Conservation (phyloP, 2,329 filamentous ascomycete genomes). For the Penicillium griseofulvum region DNA sequence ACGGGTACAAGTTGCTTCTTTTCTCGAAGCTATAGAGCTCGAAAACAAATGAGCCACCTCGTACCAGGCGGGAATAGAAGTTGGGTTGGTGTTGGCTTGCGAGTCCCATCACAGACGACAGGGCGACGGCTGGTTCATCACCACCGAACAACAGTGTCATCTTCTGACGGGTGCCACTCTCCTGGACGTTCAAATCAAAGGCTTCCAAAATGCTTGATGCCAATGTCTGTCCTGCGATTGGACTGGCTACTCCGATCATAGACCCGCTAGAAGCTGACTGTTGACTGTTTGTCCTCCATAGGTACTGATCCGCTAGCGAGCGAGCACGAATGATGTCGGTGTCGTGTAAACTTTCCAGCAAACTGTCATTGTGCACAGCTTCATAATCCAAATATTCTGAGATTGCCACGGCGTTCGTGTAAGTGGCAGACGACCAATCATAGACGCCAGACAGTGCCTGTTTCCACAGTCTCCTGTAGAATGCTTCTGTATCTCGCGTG, state of each 20-base stretch:
- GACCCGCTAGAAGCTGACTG: constrained; percentile 30
- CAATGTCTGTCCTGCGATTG: constrained; percentile 46
- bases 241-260: constrained; percentile 31
- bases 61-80: constrained; percentile 51
- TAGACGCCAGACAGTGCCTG: constrained; percentile 46
- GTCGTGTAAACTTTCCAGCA: constrained; percentile 30
- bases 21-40: constrained; percentile 50
- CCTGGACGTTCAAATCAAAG: constrained; percentile 40
- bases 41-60: constrained; percentile 51
- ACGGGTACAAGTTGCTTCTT: constrained; percentile 24
- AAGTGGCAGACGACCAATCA: constrained; percentile 42
- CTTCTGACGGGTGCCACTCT: constrained; percentile 40
- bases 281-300: constrained; percentile 50
- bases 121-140: constrained; percentile 50
- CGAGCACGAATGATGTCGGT: constrained; percentile 39
- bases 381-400: constrained; percentile 58
- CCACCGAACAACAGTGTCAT: constrained; percentile 52
- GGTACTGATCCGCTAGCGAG: constrained; percentile 50
- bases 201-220: constrained; percentile 39
- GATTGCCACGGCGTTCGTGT: constrained; percentile 53
- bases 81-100: constrained; percentile 37
- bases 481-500: constrained; percentile 34
- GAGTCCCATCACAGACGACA: constrained; percentile 49
- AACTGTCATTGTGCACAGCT: constrained; percentile 51
- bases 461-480: constrained; percentile 50